phyloP scores from a whole-genome alignment of 2,329 filamentous ascomycete genomes.

The Endothia cerciana region DNA sequence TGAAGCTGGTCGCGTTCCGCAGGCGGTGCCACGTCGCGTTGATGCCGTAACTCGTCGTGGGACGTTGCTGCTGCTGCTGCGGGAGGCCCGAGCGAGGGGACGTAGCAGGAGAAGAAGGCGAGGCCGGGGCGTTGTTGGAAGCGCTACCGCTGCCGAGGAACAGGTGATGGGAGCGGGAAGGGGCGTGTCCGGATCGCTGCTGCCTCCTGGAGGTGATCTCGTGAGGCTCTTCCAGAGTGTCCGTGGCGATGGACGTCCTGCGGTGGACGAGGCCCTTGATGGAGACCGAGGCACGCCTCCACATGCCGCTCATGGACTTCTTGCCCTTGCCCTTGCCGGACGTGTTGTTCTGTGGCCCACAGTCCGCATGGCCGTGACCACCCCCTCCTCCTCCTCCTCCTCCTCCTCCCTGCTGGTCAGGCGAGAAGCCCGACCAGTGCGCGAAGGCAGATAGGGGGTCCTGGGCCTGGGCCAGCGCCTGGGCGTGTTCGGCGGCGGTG shows the following conservation, averaged over 20 bases:
- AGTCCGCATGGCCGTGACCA: conserved; percentile 7
- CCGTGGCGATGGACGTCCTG: conserved; percentile 46
- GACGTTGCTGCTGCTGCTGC: conserved; percentile 27
- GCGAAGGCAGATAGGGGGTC: background rate
- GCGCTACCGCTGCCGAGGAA: conserved; percentile 26
- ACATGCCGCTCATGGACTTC: conserved; percentile 50
- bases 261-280: conserved; percentile 57
- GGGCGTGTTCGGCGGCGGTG: conserved; percentile 27
- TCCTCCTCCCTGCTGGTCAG: no score
- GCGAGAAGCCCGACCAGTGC: conserved; percentile 8
- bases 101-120: conserved; percentile 4
- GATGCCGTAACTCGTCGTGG: conserved; percentile 51
- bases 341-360: background rate
- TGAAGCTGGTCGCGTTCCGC: conserved; percentile 32
- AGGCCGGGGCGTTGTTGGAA: background rate
- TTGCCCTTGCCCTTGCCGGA: conserved; percentile 33
- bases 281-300: conserved; percentile 60
- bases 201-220: conserved; percentile 32
- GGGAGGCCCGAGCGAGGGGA: conserved; percentile 3
- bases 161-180: conserved; percentile 25
- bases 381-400: background rate
- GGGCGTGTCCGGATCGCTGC: conserved; percentile 22
- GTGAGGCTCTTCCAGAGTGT: conserved; percentile 19
- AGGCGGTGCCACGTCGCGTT: conserved; percentile 28
- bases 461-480: background rate